Evolutionary conservation across 2,329 filamentous ascomycete genomes (phyloP), one percentile per base, ranked within the genome.

Genomic region (Coniochaeta pulveracea): DNA sequence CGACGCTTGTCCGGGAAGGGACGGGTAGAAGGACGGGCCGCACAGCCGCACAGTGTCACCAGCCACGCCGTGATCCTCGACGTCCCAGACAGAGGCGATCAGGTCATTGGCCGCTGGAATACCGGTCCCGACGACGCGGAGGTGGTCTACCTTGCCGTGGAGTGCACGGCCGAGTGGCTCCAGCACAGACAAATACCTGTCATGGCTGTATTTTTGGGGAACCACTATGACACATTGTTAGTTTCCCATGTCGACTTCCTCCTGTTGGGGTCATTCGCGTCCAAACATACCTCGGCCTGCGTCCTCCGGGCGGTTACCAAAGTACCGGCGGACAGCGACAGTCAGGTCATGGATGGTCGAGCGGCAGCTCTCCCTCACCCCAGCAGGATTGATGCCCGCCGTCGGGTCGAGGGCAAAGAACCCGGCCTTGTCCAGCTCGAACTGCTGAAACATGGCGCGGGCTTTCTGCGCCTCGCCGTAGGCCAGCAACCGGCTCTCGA

Each of bases 161-260:
- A 47, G 42, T 9, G 24, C 19, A n/a, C n/a, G n/a, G 16, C 37
- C 40, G 21, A 44, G 33, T 2, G 45, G 38, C 19, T 40, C 33
- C 12, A 47, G 39, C 4, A 42, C 34, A 8, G 33, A 10, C 4
- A 47, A 33, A 19, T 41, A 33, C 3, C 22, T 11, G 26, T 37
- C 33, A 2, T 38, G 25, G 27, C 39, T 40, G 25, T 41, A 39
- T 4, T 37, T 35, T 21, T 36, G 28, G 11, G 23, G 26, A 5
- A 29, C 32, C 27, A 21, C 22, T 23, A 19, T 27, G 14, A 10
- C 22, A 19, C 15, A 8, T 7, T 5, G 3, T 25, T 10, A 4
- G 8, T 6, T 12, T 33, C 21, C 7, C n/a, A 6, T 30, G 14
- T 30, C 17, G 11, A 19, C 11, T 17, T 19, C n/a, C n/a, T n/a